phyloP scores from a whole-genome alignment of 2,329 filamentous ascomycete species.

The Alternaria sp. region DNA sequence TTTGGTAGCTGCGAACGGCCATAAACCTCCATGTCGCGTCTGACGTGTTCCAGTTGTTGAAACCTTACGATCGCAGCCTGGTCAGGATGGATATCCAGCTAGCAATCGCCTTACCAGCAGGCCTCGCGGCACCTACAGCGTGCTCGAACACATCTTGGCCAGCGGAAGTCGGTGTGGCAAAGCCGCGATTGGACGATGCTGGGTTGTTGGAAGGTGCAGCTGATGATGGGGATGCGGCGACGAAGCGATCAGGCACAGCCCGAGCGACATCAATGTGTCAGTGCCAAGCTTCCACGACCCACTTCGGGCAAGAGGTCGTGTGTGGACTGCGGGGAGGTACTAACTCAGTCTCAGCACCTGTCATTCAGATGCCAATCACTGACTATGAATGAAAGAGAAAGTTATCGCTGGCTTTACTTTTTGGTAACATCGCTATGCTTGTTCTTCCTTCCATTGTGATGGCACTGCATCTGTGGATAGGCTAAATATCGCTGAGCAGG shows the following conservation, averaged over 20 bases:
- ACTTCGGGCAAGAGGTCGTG: constrained; percentile 13
- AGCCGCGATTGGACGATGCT: constrained; percentile 7
- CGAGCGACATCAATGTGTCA: constrained; percentile 11
- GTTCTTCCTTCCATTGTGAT: not conserved
- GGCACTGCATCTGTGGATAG: not conserved
- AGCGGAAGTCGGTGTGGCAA: constrained; percentile 1
- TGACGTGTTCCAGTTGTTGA: not conserved
- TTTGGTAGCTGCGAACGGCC: not conserved
- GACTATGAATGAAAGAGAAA: not conserved
- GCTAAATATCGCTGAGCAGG: not conserved
- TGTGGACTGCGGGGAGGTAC: constrained; percentile 10
- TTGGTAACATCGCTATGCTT: not conserved
- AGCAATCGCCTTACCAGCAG: not conserved
- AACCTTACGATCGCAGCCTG: not conserved
- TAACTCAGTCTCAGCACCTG: not conserved
- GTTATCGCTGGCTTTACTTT: not conserved
- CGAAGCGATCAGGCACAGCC: constrained; percentile 1
- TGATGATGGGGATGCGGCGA: constrained; percentile 9
- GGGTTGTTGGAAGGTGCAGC: not conserved
- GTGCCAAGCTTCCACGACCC: constrained; percentile 16
- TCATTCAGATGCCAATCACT: not conserved
- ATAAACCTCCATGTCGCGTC: not conserved
- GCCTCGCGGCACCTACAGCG: not conserved
- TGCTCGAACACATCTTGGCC: not conserved
- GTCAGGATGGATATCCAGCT: not conserved